Base-by-base conservation (phyloP, 495 filamentous ascomycete genomes). In the Talaromyces borbonicus region DNA sequence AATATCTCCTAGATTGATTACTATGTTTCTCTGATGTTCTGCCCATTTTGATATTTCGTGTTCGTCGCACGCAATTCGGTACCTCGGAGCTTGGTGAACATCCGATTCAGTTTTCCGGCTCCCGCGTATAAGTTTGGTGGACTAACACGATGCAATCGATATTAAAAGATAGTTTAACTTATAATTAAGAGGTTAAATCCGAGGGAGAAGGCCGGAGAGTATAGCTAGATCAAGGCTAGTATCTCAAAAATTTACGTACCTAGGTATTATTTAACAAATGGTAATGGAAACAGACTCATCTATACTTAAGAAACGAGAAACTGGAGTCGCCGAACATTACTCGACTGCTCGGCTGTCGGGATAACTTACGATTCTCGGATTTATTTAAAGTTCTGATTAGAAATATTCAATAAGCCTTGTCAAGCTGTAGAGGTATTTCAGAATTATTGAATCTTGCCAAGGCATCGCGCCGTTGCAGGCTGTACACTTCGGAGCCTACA, bases 61-160 rank as follows among this genome's bases (percentile, higher is more conserved):
- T 29, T 29, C 26, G 26, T 29, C 26, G 26, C 26, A 29, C 26
- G 26, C 26, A 29, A 29, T 29, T 36, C 32, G 32, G 32, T 18
- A 36, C 32, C 19, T 36, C 32, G 32, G 32, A 36, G 32, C 32
- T 36, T 36, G 32, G 15, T 36, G 15, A 36, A 36, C 32, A 36
- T 36, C 32, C 32, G 32, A 36, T 36, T 36, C 32, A 36, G 3
- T 36, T 18, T 36, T 18, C 32, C 15, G 26, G 6, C 26, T 29
- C 26, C 26, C 26, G 26, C 26, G 11, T 29, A 29, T 29, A 29
- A 5, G 26, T 29, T 5, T 5, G 26, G 6, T 29, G 26, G 26
- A 5, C 6, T 29, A 29, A 29, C 26, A 29, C 11, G 26, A 29
- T 29, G 26, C 11, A 29, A 29, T 29, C 5, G 5, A 29, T 6